Evolutionary conservation across 371 early-diverging fungal species (phyloP).

Genomic region (Mortierella sp.): DNA sequence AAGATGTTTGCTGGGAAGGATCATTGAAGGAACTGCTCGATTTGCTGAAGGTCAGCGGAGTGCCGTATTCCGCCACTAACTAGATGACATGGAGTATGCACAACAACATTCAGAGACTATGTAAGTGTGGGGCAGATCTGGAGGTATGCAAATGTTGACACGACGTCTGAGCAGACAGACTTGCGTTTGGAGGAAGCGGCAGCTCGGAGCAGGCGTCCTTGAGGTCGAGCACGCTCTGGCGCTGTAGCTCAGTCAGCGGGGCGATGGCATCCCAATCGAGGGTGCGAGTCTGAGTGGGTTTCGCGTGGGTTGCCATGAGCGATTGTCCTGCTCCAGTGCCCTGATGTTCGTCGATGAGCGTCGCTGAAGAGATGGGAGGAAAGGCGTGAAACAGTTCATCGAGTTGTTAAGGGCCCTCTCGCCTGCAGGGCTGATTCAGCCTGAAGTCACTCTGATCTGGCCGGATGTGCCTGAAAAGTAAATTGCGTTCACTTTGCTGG

Average conservation of each 20-base stretch:
- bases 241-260: slow-evolving; percentile 65
- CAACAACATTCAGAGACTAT: background rate
- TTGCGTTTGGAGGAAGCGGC: slow-evolving; percentile 71
- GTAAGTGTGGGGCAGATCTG: background rate
- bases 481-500: background rate
- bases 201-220: slow-evolving; percentile 76
- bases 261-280: slow-evolving; percentile 77
- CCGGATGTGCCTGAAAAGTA: too few species aligned
- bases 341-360: too few species aligned
- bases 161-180: background rate
- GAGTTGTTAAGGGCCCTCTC: too few species aligned
- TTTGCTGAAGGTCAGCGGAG: slow-evolving; percentile 25
- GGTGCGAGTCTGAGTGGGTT: slow-evolving; percentile 30
- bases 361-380: background rate
- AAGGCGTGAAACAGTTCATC: too few species aligned
- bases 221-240: slow-evolving; percentile 68
- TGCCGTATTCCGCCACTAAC: slow-evolving; percentile 35
- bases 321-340: background rate
- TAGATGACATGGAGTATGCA: slow-evolving; percentile 11
- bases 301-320: slow-evolving; percentile 21
- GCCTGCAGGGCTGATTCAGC: too few species aligned
- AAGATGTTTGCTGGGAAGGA: background rate
- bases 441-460: too few species aligned
- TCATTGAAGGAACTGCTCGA: slow-evolving; percentile 9
- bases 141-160: background rate